Evolutionary conservation across 164 flowering plant species (phyloP).

Genomic region (Macadamia tetraphylla): DNA sequence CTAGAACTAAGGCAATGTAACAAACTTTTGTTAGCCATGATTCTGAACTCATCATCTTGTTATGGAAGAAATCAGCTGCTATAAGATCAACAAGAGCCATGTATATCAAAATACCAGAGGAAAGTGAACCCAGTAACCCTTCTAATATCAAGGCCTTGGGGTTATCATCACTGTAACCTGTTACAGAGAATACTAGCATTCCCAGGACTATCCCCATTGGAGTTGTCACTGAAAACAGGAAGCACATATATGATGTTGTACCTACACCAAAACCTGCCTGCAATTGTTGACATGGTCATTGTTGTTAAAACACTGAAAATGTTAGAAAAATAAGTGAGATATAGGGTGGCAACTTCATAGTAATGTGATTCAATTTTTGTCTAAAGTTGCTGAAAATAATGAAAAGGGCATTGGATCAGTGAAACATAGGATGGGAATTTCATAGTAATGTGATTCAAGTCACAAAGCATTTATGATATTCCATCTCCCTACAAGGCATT

Average conservation of each 20-base stretch:
- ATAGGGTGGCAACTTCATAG: no score
- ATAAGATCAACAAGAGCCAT: conserved; percentile 79
- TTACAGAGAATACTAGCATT: conserved; percentile 48
- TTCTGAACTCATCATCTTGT: conserved; percentile 51
- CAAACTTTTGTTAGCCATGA: conserved; percentile 41
- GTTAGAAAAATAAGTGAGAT: no score
- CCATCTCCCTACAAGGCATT: no score
- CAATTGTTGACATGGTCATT: not conserved
- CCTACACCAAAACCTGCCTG: conserved; percentile 63
- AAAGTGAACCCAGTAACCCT: conserved; percentile 58
- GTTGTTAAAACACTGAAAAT: no score
- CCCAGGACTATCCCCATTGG: conserved; percentile 68
- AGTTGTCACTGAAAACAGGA: conserved; percentile 71
- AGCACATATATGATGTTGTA: conserved; percentile 63
- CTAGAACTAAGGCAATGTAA: not conserved
- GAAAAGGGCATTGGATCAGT: no score
- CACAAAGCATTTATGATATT: no score
- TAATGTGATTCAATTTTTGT: no score
- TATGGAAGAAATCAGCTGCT: conserved; percentile 68
- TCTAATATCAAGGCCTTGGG: conserved; percentile 58
- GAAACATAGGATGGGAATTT: no score
- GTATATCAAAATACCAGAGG: conserved; percentile 65
- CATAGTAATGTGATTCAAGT: no score
- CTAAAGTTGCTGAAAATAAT: no score
- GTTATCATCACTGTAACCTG: conserved; percentile 60